Conservation (phyloP, 495 filamentous ascomycete species). For the Glonium stellatum region DNA sequence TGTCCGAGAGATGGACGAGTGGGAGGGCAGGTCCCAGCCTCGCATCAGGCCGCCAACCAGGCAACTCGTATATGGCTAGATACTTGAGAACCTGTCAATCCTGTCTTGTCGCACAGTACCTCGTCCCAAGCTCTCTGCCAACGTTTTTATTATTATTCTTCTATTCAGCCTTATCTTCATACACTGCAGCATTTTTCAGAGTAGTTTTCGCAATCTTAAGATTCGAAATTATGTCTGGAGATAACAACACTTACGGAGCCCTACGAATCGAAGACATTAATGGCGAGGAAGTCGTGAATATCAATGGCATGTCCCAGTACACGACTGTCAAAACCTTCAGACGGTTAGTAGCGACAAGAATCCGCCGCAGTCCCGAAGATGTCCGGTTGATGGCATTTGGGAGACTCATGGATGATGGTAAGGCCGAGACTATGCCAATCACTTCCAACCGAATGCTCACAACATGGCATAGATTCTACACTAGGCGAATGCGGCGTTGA, state of each 20-base stretch:
- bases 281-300: neutral
- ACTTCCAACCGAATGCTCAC: neutral
- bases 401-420: constrained; percentile 1
- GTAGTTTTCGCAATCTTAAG: no score
- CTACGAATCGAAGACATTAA: neutral
- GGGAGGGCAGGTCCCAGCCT: no score
- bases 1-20: no score
- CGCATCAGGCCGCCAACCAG: no score
- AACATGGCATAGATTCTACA: neutral
- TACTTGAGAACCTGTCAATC: no score
- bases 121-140: no score
- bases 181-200: no score
- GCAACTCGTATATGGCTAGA: no score
- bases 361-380: neutral
- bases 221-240: neutral
- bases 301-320: neutral
- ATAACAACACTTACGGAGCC: neutral
- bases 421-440: neutral
- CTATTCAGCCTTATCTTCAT: no score
- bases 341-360: neutral
- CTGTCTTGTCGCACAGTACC: no score
- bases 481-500: neutral
- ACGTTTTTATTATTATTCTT: no score
- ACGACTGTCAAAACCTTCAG: constrained; percentile 1
- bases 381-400: neutral